Evolutionary conservation across 305 asterid genomes (phyloP).

Genomic region (Solanum hybrid): DNA sequence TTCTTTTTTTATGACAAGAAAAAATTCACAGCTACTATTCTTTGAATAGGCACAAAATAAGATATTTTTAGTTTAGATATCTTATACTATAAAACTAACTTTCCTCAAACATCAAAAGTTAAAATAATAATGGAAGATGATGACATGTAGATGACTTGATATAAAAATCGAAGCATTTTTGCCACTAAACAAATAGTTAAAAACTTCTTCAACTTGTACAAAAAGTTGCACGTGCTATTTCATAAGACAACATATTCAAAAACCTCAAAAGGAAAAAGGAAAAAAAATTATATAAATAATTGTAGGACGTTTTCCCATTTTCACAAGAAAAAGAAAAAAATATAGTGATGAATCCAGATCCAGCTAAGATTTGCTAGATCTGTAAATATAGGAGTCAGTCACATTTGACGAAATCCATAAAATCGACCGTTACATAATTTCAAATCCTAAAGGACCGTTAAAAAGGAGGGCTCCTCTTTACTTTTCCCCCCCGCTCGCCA

Average conservation of each 20-base stretch:
- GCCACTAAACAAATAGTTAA: not conserved
- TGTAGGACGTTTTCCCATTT: not conserved
- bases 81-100: not conserved
- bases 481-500: conserved; percentile 5
- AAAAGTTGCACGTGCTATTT: not conserved
- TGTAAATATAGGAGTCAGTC: not conserved
- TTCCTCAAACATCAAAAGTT: not conserved
- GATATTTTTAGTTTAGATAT: not conserved
- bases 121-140: not conserved
- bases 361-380: not conserved
- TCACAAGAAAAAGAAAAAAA: not conserved
- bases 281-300: not conserved
- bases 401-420: not conserved
- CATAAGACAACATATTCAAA: not conserved
- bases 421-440: conserved; percentile 21
- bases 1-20: not conserved
- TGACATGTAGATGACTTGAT: not conserved
- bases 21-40: no score
- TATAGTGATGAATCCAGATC: not conserved
- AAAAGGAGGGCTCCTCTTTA: conserved; percentile 11
- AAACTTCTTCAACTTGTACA: not conserved
- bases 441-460: conserved; percentile 31
- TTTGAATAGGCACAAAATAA: fast-evolving
- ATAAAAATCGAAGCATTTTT: not conserved
- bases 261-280: not conserved